Base-by-base conservation (phyloP, 192 early-diverging fungal species). In the Helicostylum pulchrum region DNA sequence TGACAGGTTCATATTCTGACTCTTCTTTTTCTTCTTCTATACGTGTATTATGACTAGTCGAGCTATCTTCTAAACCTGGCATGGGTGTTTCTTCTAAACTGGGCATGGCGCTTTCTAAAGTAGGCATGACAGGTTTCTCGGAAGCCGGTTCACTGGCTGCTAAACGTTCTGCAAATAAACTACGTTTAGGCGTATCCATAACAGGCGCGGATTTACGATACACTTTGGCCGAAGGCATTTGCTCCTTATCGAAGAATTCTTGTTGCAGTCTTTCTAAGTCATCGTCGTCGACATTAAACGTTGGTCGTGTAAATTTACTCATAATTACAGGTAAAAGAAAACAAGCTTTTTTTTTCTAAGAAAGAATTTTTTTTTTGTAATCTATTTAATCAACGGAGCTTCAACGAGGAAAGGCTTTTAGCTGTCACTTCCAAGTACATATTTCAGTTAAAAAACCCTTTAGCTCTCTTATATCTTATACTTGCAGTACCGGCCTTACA, bases 191-290 rank as follows among this genome's bases (percentile, higher is more conserved):
- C 7, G n/a, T 15, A 4, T 17, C 45, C 21, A 73, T 36, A 8
- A 17, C 19, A 21, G 81, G 72, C 12, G 65, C 67, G 45, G 50
- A 36, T 30, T 45, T 53, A 14, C 78, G 53, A 26, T 75, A 42
- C 19, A 77, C 73, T n/a, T 61, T 64, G 11, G 83, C 83, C 1
- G 83, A 70, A 4, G 77, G 74, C 14, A 52, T 66, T 57, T 73
- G 70, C 0, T 68, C 47, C 20, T 51, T 71, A 8, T 53, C 68
- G 36, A 75, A 67, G 50, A 84, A 84, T 17, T 84, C 78, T 34
- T 79, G 69, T 32, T 84, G 83, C 32, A 82, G 49, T 14, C 66
- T 70, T 20, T 82, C 56, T 4, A 84, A 63, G 53, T 84, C 82
- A 7, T 84, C 82, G 30, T 81, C 78, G 17, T 56, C 54, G 2